These are phyloP conservation scores for Sporopachydermia cereana DNA, from an alignment of 1,139 yeast genomes.

Conservation along the genomic window DNA sequence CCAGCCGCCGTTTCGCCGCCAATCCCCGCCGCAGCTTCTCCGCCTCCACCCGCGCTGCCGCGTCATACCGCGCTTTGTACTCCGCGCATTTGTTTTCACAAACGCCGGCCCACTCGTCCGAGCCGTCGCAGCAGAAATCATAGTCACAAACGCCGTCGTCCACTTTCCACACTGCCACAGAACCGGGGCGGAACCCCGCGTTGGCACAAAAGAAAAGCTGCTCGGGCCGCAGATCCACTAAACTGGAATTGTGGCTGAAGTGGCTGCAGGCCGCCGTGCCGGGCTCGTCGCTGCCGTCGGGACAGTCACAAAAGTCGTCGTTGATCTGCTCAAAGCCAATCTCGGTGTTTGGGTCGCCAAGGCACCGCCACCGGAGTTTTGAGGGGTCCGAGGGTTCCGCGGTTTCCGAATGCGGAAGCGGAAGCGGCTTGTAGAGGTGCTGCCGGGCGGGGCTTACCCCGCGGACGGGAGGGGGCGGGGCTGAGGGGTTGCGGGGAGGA, in stretches of 20 bases:
- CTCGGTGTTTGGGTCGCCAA: slow-evolving; percentile 49
- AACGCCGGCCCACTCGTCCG: slow-evolving; percentile 52
- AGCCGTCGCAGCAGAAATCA: slow-evolving; percentile 85
- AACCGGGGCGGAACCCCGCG: slow-evolving; percentile 50
- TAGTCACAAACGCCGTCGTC: slow-evolving; percentile 93
- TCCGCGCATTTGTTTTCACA: slow-evolving; percentile 54
- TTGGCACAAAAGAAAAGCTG: slow-evolving; percentile 67
- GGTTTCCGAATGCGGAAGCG: too few species aligned
- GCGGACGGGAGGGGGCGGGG: slow-evolving; percentile 12
- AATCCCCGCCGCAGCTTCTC: slow-evolving; percentile 26
- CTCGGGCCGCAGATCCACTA: slow-evolving; percentile 22
- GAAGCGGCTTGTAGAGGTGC: slow-evolving; percentile 43
- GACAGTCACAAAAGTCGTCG: slow-evolving; percentile 91
- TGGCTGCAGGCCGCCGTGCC: slow-evolving; percentile 76
- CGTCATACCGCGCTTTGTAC: slow-evolving; percentile 28
- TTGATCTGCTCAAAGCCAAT: slow-evolving; percentile 56
- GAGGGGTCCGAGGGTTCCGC: too few species aligned
- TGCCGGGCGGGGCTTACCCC: slow-evolving; percentile 25
- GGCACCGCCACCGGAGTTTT: slow-evolving; percentile 54
- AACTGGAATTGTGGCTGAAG: slow-evolving; percentile 13
- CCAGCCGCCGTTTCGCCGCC: slow-evolving; percentile 22
- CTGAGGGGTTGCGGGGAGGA: too few species aligned
- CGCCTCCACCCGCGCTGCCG: slow-evolving; percentile 19
- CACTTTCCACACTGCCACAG: slow-evolving; percentile 50
- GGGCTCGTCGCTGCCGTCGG: slow-evolving; percentile 97